Percentiles rank a stretch among this genome's conserved stretches.
Evolutionary conservation across 176 grass and related monocot species (phyloP).

Genomic region (Zea luxurians): DNA sequence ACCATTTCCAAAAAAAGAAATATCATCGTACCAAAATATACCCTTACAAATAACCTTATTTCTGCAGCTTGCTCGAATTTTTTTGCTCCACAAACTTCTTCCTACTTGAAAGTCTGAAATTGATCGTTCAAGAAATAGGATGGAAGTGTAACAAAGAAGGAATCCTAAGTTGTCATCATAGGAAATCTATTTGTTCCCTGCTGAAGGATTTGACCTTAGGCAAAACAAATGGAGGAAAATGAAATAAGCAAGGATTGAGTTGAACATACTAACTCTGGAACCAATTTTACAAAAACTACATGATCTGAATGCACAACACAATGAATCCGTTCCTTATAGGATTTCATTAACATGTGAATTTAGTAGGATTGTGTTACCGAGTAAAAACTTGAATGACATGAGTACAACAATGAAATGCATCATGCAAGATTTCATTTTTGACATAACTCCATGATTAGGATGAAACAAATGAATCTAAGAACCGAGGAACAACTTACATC

Average conservation of each 20-base stretch:
- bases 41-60: neutral
- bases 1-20: neutral
- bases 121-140: neutral
- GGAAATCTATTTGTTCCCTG: neutral
- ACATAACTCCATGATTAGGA: neutral
- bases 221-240: conserved; percentile 33
- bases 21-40: conserved; percentile 71
- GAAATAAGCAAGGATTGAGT: conserved; percentile 18
- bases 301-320: neutral
- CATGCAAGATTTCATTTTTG: neutral
- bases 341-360: conserved; percentile 3
- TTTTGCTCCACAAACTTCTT: conserved; percentile 24
- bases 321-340: neutral
- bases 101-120: conserved; percentile 11
- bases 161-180: conserved; percentile 2
- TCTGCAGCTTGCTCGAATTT: conserved; percentile 12
- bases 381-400: neutral
- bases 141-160: neutral
- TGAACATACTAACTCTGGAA: conserved; percentile 2
- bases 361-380: neutral
- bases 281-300: conserved; percentile 8
- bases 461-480: neutral
- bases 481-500: neutral
- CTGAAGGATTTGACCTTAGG: conserved; percentile 25
- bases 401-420: neutral